Percentiles rank a stretch among this genome's conserved stretches.
Evolutionary conservation across 306 rosid species (phyloP).

Genomic region (Lablab purpureus): DNA sequence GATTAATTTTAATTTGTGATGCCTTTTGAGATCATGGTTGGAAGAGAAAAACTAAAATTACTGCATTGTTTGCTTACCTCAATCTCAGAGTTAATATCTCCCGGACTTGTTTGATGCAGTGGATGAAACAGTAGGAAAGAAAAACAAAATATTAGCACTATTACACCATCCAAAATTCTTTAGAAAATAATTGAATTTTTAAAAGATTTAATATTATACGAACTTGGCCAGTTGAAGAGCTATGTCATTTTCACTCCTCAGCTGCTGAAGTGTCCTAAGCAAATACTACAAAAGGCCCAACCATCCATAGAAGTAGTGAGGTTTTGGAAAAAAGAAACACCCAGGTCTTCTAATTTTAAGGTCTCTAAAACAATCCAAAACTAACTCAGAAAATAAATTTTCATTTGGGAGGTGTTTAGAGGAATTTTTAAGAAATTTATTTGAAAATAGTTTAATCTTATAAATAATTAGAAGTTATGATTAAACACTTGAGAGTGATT

Average conservation of each 20-base stretch:
- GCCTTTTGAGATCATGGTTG: too few species aligned
- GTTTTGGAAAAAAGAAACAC: not conserved
- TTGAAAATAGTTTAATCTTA: not conserved
- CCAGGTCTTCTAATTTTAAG: not conserved
- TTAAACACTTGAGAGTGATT: not conserved
- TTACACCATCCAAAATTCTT: not conserved
- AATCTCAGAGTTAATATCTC: conserved; percentile 62
- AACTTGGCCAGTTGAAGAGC: conserved; percentile 63
- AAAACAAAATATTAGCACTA: conserved; percentile 11
- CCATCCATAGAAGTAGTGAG: not conserved
- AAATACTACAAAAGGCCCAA: conserved; percentile 45
- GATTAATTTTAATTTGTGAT: too few species aligned
- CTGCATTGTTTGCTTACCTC: conserved; percentile 43
- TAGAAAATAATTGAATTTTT: not conserved
- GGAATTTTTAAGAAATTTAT: not conserved
- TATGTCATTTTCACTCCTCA: conserved; percentile 61
- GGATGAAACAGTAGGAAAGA: not conserved
- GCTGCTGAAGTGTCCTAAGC: conserved; percentile 57
- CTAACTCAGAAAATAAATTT: not conserved
- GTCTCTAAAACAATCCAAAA: not conserved
- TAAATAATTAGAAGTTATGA: not conserved
- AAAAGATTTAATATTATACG: conserved; percentile 30
- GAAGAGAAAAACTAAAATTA: too few species aligned
- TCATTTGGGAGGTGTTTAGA: not conserved
- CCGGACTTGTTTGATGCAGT: conserved; percentile 50